Percentiles rank a stretch among this genome's conserved stretches.
These are phyloP conservation scores for Ceratopteris richardii DNA, from an alignment of 75 land plant species.

Conservation along the genomic window DNA sequence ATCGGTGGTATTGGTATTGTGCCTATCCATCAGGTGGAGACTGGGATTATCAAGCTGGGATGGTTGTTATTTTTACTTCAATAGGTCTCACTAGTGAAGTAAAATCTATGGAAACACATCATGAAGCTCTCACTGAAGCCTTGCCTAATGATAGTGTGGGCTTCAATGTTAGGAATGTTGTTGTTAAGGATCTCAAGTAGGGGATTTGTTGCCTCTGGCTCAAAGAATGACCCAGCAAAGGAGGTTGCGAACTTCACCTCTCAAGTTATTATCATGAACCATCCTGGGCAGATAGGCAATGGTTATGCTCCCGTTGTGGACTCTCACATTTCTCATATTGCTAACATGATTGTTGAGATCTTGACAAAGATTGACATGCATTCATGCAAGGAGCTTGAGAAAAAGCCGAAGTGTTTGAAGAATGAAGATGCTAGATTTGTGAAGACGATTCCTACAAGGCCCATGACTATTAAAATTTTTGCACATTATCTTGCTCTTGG, in stretches of 20 bases:
- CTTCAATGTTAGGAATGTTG: constrained; percentile 62
- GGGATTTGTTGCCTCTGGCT: constrained; percentile 60
- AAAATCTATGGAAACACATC: constrained; percentile 52
- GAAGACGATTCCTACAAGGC: constrained; percentile 61
- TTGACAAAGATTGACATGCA: constrained; percentile 20
- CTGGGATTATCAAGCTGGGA: constrained; percentile 45
- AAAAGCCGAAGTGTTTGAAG: constrained; percentile 37
- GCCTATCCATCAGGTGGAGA: constrained; percentile 45
- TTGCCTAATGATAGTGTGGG: constrained; percentile 49
- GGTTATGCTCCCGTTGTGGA: too few relatives aligned
- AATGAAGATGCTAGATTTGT: constrained; percentile 28
- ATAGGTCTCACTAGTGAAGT: constrained; percentile 44
- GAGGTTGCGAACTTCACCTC: constrained; percentile 49
- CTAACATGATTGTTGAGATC: constrained; percentile 23
- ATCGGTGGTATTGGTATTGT: too few relatives aligned
- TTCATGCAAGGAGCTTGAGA: constrained; percentile 32
- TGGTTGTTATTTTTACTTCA: constrained; percentile 39
- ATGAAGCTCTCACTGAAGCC: constrained; percentile 44
- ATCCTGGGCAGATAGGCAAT: constrained; percentile 59
- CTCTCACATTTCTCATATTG: constrained; percentile 49
- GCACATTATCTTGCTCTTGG: constrained; percentile 78
- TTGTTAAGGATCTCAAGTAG: constrained; percentile 59
- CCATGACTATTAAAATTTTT: constrained; percentile 83
- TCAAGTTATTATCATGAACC: constrained; percentile 41
- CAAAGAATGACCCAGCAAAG: constrained; percentile 50